These are phyloP conservation scores for Saturnispora sanitii DNA, from an alignment of 805 yeast species.

Conservation along the genomic window DNA sequence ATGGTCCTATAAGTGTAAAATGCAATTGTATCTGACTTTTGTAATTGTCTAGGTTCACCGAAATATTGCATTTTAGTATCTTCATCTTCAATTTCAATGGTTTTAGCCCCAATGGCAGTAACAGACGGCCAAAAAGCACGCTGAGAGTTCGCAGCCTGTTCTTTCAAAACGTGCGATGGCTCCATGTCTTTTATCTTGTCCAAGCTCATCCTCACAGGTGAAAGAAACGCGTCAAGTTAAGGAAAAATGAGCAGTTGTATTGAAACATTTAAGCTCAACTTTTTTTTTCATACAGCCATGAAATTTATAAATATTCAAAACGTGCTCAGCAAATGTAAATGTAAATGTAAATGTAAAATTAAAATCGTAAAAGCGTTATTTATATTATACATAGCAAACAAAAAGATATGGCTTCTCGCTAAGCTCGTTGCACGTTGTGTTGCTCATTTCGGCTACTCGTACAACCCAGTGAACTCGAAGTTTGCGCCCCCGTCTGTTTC, in stretches of 20 bases:
- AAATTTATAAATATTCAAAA: background rate
- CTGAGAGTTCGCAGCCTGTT: background rate
- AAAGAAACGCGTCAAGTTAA: background rate
- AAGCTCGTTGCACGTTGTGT: background rate
- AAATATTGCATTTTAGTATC: slow-evolving; percentile 9
- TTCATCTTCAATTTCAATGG: slow-evolving; percentile 16
- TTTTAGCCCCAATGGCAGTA: slow-evolving; percentile 13
- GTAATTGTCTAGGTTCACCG: background rate
- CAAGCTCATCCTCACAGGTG: background rate
- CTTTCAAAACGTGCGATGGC: background rate
- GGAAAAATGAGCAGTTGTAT: background rate
- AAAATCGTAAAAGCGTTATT: too few relatives aligned
- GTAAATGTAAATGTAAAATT: too few relatives aligned
- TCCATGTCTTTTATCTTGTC: background rate
- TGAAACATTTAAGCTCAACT: background rate
- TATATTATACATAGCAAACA: too few relatives aligned
- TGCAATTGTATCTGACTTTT: slow-evolving; percentile 7
- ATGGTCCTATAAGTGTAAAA: slow-evolving; percentile 37
- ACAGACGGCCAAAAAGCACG: background rate
- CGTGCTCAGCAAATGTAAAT: too few relatives aligned
- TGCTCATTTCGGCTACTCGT: background rate
- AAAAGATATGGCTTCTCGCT: too few relatives aligned
- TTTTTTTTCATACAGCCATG: background rate
- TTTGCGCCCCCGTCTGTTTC: background rate
- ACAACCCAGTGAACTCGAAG: slow-evolving; percentile 4